Evolutionary conservation across 352 stramenopile genomes (phyloP), one percentile per base, ranked within the genome.

Genomic region (Globisporangium spiculum): DNA sequence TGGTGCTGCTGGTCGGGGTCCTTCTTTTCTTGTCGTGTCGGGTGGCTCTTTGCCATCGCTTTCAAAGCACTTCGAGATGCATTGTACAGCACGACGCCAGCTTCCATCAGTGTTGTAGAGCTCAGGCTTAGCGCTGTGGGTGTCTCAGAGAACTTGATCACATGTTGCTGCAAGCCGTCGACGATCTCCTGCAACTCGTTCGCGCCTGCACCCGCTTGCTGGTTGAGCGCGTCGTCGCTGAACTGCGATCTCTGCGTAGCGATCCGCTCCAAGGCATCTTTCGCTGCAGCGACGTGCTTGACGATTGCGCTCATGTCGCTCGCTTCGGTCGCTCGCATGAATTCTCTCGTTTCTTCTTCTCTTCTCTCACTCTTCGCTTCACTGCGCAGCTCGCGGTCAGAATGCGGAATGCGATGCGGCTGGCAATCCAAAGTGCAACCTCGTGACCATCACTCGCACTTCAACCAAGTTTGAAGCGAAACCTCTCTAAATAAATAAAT

Each of bases 81-180:
- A 34, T 94, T 94, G 57, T 94, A 94, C 3, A 94, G 63, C n/a
- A 79, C 67, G 48, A 92, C 75, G 4, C 86, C 86, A 26, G 67
- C 68, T 36, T 89, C 79, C 80, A 92, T 91, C 16, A 94, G 38
- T 20, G 77, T 53, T 5, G 65, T 48, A 10, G 32, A 52, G 1
- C 66, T 69, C 1, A 74, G 69, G 1, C 86, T 32, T 34, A 76
- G 59, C 10, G 86, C 48, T 1, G 84, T 66, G 7, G 75, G 67
- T 6, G 79, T 76, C 0, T 60, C 61, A 4, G 53, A 30, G 12
- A 80, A 66, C 10, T 30, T 44, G 44, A 60, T 50, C 41, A 89
- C 32, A 4, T 72, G 9, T 4, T 64, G 50, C 32, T 85, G 76
- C n/a, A 93, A 68, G 38, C 30, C 41, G 64, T 70, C 30, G 79